Evolutionary conservation across 2,329 filamentous ascomycete species (phyloP).

Genomic region (Plenodomus lindquistii): DNA sequence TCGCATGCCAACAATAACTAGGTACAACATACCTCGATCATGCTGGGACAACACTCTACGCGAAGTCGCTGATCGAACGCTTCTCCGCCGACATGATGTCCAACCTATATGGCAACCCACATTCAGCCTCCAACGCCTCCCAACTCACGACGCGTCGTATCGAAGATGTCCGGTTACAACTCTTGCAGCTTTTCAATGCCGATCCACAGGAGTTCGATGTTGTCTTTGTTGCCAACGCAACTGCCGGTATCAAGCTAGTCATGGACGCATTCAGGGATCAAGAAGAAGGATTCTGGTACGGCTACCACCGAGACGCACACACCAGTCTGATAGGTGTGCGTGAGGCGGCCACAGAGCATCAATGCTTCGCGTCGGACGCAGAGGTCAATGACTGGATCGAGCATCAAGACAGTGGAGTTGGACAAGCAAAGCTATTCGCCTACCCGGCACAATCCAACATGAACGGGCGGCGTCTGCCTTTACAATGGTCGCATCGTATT

Average conservation of each 20-base stretch:
- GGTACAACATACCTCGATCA: conserved; percentile 86
- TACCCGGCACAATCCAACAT: conserved; percentile 94
- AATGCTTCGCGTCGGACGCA: conserved; percentile 67
- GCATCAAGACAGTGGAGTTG: conserved; percentile 18
- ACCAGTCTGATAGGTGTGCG: conserved; percentile 84
- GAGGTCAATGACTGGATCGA: conserved; percentile 69
- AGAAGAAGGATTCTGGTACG: conserved; percentile 75
- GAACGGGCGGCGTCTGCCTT: conserved; percentile 76
- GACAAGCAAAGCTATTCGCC: conserved; percentile 63
- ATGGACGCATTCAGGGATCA: conserved; percentile 73
- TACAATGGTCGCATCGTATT: conserved; percentile 63
- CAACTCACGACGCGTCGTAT: conserved; percentile 74
- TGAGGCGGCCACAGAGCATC: conserved; percentile 65
- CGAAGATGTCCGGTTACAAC: conserved; percentile 72
- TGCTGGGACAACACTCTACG: conserved; percentile 85
- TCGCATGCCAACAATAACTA: conserved; percentile 41
- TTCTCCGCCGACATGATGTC: conserved; percentile 80
- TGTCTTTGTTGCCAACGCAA: conserved; percentile 90
- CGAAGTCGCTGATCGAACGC: conserved; percentile 77
- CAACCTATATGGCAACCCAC: conserved; percentile 86
- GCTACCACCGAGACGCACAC: conserved; percentile 82
- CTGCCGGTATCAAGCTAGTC: conserved; percentile 85
- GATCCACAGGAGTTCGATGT: conserved; percentile 82
- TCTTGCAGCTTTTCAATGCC: conserved; percentile 78
- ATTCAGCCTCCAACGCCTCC: conserved; percentile 82